phyloP scores from a whole-genome alignment of 306 rosid species.

The Cicer arietinum region DNA sequence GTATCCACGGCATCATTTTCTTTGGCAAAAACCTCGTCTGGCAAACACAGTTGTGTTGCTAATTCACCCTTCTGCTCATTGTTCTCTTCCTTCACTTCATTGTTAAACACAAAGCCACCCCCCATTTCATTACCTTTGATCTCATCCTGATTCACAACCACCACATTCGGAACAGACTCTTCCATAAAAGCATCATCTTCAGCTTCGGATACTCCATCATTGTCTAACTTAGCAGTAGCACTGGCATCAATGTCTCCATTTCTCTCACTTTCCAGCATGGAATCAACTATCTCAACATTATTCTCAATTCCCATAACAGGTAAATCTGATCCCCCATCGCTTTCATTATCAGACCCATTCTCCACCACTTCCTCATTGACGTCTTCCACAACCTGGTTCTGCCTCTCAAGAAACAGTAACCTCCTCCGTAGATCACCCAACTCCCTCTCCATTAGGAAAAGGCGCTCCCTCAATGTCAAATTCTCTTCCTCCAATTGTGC shows the following conservation, averaged over 20 bases:
- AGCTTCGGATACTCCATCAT: conserved; percentile 47
- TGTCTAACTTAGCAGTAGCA: conserved; percentile 36
- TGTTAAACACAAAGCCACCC: conserved; percentile 15
- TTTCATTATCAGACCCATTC: conserved; percentile 58
- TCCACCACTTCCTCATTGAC: conserved; percentile 73
- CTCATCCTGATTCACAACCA: conserved; percentile 35
- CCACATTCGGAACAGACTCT: conserved; percentile 48
- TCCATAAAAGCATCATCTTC: conserved; percentile 57
- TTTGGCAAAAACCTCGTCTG: conserved; percentile 34
- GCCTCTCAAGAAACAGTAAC: conserved; percentile 65
- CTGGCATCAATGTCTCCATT: conserved; percentile 37
- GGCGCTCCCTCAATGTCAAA: conserved; percentile 86
- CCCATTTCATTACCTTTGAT: conserved; percentile 42
- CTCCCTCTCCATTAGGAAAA: conserved; percentile 88
- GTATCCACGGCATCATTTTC: conserved; percentile 38
- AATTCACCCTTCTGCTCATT: conserved; percentile 43
- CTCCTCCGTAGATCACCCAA: conserved; percentile 77
- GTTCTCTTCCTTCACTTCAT: conserved; percentile 40
- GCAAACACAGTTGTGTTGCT: conserved; percentile 22
- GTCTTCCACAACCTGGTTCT: conserved; percentile 54
- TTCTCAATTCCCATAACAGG: conserved; percentile 54
- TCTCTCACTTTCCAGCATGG: conserved; percentile 46
- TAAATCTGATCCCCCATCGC: conserved; percentile 59
- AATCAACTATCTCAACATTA: conserved; percentile 56
- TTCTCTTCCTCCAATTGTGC: conserved; percentile 96